Conservation (phyloP, 768 basidiomycete genomes). For the Rossbeevera mucosa region DNA sequence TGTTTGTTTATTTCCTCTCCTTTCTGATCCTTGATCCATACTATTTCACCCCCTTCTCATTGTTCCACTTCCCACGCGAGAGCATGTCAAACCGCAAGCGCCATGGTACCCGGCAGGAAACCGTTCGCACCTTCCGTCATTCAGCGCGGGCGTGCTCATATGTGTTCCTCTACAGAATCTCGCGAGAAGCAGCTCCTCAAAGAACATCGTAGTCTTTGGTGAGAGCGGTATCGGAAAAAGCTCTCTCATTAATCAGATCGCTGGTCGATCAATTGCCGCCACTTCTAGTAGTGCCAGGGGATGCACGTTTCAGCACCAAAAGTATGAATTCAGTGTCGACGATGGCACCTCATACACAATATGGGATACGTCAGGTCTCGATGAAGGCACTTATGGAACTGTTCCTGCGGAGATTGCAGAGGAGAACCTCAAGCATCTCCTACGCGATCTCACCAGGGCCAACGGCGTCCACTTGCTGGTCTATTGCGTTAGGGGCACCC, state of each 20-base stretch:
- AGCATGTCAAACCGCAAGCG: slow-evolving; percentile 21
- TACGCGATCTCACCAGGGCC: slow-evolving; percentile 24
- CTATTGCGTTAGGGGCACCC: slow-evolving; percentile 32
- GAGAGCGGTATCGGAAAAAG: slow-evolving; percentile 37
- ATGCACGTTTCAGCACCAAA: slow-evolving; percentile 31
- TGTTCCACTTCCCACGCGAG: background rate
- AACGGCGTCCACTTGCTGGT: slow-evolving; percentile 29
- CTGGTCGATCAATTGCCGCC: slow-evolving; percentile 34
- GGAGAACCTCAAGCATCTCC: slow-evolving; percentile 20
- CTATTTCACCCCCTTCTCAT: background rate
- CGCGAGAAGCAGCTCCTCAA: slow-evolving; percentile 10
- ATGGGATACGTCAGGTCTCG: slow-evolving; percentile 39
- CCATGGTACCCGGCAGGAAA: background rate
- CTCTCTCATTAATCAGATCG: slow-evolving; percentile 41
- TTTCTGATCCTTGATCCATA: background rate
- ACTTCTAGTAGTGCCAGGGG: slow-evolving; percentile 32
- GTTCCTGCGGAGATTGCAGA: slow-evolving; percentile 30
- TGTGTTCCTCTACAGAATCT: slow-evolving; percentile 4
- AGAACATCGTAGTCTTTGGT: slow-evolving; percentile 27
- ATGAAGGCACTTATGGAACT: slow-evolving; percentile 32
- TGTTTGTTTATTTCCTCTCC: background rate
- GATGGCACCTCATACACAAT: slow-evolving; percentile 22
- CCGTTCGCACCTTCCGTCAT: slow-evolving; percentile 5
- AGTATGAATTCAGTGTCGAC: slow-evolving; percentile 25
- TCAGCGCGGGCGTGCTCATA: slow-evolving; percentile 8